Base-by-base conservation (phyloP, 345 rosid species). In the Eutrema heterophyllum region DNA sequence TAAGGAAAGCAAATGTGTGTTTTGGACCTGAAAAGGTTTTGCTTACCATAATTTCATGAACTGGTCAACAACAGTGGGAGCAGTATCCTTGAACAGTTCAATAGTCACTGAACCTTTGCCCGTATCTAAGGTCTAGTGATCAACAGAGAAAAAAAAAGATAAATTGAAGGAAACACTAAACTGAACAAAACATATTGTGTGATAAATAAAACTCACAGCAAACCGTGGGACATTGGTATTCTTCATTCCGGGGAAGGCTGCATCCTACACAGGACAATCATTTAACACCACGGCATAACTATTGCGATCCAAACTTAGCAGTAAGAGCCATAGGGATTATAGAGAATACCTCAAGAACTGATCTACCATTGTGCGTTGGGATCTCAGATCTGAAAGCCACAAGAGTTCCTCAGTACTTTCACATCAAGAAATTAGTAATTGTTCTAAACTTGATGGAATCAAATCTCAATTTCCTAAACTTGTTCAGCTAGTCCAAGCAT, bases 41-140 rank as follows among this genome's bases (percentile, higher is more conserved):
- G 70, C 82, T 78, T 56, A 84, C 96, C 87, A 79, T 68, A 86
- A 73, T 52, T 80, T 86, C 76, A 88, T 71, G 79, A 90, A 90
- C 40, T 90, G 83, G 68, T 90, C 89, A 74, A 90, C 91, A 61
- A 85, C 81, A 46, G 39, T 82, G 9, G 91, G 88, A 67, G 91
- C 83, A 64, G 85, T 59, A 80, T 84, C 87, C 79, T 86, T 88
- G 84, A 78, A 79, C 16, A 90, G 83, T 73, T 90, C 88, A 75
- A 90, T 86, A 24, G 91, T 83, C 39, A 90, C 64, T 12, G 71
- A 79, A 59, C 96, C 96, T 78, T 85, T 90, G 10, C 83, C 85
- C 30, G 93, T 90, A 38, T 83, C 82, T 36, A 90, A 64, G 81
- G 84, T 68, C 96, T 90, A 75, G 56, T 32, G 48, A 76, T 39